Conservation (phyloP, 495 filamentous ascomycete genomes). For the Hyaloscypha hepaticicola region DNA sequence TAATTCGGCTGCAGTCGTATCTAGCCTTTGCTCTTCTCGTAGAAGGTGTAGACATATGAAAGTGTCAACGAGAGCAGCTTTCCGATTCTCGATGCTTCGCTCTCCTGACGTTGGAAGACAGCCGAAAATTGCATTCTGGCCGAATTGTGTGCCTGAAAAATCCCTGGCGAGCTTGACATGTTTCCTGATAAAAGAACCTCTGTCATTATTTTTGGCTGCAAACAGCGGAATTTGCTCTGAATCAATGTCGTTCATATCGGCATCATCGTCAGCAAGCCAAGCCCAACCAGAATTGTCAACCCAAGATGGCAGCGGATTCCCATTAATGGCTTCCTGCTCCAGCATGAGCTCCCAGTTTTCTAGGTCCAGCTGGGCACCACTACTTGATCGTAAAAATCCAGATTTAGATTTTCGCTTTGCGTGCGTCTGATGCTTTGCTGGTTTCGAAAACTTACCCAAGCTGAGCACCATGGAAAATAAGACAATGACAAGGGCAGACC, state of each 20-base stretch:
- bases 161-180: slow-evolving; percentile 29
- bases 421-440: slow-evolving; percentile 32
- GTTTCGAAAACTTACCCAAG: slow-evolving; percentile 7
- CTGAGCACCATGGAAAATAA: slow-evolving; percentile 61
- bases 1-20: slow-evolving; percentile 58
- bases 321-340: slow-evolving; percentile 46
- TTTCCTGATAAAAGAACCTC: slow-evolving; percentile 39
- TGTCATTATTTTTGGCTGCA: background rate
- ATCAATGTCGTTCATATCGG: slow-evolving; percentile 7
- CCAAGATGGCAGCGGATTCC: slow-evolving; percentile 48
- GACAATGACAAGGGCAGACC: slow-evolving; percentile 73
- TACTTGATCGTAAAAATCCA: slow-evolving; percentile 56
- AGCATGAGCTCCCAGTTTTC: slow-evolving; percentile 66
- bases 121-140: slow-evolving; percentile 51
- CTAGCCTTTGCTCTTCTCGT: slow-evolving; percentile 85
- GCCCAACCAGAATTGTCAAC: slow-evolving; percentile 66
- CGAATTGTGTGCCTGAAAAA: slow-evolving; percentile 57
- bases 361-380: slow-evolving; percentile 48
- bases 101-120: slow-evolving; percentile 61
- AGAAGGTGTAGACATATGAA: slow-evolving; percentile 80
- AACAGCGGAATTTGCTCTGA: slow-evolving; percentile 25
- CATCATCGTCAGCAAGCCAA: slow-evolving; percentile 65
- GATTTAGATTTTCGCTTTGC: slow-evolving; percentile 35
- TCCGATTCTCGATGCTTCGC: slow-evolving; percentile 52
- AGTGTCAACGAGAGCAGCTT: slow-evolving; percentile 61